A percentile compares a stretch with the other conserved stretches of the same genome.
Evolutionary conservation across 148 eudicot species (phyloP).

Genomic region (Fallopia convolvulus): DNA sequence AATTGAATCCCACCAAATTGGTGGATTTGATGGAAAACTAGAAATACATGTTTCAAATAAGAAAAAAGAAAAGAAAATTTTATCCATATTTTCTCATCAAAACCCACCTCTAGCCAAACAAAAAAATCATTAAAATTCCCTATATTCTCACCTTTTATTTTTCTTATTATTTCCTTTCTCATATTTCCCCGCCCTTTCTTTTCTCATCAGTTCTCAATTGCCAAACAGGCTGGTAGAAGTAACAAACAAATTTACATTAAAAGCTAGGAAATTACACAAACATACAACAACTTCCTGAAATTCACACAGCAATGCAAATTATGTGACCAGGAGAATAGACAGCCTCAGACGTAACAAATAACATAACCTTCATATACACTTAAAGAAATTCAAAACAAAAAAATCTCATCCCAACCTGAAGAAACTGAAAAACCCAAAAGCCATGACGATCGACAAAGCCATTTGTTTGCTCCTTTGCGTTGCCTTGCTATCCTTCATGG

Average conservation of each 20-base stretch:
- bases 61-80: no score
- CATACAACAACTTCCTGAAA: conserved; percentile 5
- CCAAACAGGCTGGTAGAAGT: no score
- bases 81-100: no score
- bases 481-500: background rate
- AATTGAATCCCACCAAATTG: no score
- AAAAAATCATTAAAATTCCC: no score
- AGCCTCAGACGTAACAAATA: background rate
- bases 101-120: no score
- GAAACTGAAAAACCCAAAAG: background rate
- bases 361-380: background rate
- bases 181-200: no score
- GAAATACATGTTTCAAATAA: no score
- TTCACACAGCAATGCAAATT: background rate
- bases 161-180: no score
- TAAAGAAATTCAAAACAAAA: background rate
- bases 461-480: background rate
- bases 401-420: background rate
- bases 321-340: background rate
- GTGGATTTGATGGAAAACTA: no score
- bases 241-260: background rate
- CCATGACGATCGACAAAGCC: background rate
- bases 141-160: no score
- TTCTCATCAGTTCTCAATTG: no score
- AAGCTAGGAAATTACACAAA: background rate